These are phyloP conservation scores for Zymoseptoria passerinii DNA, from an alignment of 2,329 filamentous ascomycete species.

Conservation along the genomic window DNA sequence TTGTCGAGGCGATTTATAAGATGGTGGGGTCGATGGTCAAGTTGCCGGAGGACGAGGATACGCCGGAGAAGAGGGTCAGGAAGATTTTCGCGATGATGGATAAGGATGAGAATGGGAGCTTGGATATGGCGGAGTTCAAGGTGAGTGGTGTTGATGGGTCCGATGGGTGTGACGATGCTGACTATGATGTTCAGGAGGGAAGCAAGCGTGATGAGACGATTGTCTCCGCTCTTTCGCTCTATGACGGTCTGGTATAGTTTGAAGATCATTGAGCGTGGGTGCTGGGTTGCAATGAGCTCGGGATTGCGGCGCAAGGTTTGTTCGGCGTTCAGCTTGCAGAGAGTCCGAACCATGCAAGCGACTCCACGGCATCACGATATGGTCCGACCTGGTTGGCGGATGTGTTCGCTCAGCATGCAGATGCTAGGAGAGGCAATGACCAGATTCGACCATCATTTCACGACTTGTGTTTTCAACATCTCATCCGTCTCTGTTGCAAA, in stretches of 20 bases:
- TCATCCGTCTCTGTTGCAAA: too few species aligned
- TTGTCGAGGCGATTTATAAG: conserved; percentile 99
- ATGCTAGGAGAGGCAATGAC: not conserved
- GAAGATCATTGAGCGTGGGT: not conserved
- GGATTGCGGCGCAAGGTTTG: not conserved
- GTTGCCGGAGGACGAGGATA: conserved; percentile 96
- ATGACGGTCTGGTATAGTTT: conserved; percentile 72
- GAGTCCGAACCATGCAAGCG: not conserved
- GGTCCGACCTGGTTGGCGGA: not conserved
- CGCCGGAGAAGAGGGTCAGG: conserved; percentile 90
- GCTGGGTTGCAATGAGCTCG: not conserved
- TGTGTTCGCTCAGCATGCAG: not conserved
- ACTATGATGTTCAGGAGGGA: conserved; percentile 52
- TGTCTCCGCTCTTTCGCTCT: conserved; percentile 89
- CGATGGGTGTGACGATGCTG: conserved; percentile 3
- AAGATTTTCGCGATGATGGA: conserved; percentile 99
- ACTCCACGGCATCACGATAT: not conserved
- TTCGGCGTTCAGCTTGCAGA: not conserved
- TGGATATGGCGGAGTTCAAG: conserved; percentile 98
- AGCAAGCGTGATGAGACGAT: conserved; percentile 99
- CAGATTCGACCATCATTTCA: not conserved
- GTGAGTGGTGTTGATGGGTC: conserved; percentile 9
- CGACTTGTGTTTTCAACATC: not conserved
- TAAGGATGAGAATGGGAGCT: conserved; percentile 96
- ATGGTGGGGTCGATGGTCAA: conserved; percentile 99